phyloP scores from a whole-genome alignment of 768 basidiomycete species.

The Lyophyllum decastes region DNA sequence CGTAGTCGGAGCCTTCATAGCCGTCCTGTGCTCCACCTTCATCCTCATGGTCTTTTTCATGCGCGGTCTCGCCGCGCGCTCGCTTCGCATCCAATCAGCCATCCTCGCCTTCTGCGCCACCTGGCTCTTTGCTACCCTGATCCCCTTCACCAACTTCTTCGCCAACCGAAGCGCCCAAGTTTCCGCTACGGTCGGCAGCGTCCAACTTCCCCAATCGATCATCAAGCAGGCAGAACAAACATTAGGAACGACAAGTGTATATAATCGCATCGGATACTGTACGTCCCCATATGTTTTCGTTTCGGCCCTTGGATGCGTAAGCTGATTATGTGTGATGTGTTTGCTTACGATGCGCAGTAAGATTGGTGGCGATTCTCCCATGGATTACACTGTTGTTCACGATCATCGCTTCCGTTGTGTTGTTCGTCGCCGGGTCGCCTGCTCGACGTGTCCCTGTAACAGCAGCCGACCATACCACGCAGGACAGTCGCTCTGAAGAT shows the following conservation, averaged over 20 bases:
- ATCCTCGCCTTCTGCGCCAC: slow-evolving; percentile 40
- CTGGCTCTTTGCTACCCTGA: slow-evolving; percentile 43
- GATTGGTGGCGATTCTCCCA: slow-evolving; percentile 48
- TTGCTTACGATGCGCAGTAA: slow-evolving; percentile 36
- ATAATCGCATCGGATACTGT: slow-evolving; percentile 50
- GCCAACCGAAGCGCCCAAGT: slow-evolving; percentile 45
- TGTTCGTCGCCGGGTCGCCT: slow-evolving; percentile 30
- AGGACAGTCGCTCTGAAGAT: background rate
- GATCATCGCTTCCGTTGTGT: slow-evolving; percentile 33
- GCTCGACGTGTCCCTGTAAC: slow-evolving; percentile 4
- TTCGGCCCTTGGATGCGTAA: too few species aligned
- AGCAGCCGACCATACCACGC: background rate
- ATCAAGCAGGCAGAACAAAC: slow-evolving; percentile 35
- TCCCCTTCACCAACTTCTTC: slow-evolving; percentile 27
- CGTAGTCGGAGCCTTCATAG: slow-evolving; percentile 32
- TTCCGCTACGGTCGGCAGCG: slow-evolving; percentile 38
- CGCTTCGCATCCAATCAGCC: slow-evolving; percentile 34
- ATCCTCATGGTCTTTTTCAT: slow-evolving; percentile 22
- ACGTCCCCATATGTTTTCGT: background rate
- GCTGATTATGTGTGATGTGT: too few species aligned
- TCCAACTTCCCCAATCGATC: slow-evolving; percentile 33
- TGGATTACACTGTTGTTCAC: slow-evolving; percentile 52
- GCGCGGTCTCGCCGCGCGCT: slow-evolving; percentile 21
- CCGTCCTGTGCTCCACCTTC: slow-evolving; percentile 27
- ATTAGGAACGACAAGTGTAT: slow-evolving; percentile 43